These are phyloP conservation scores for Candida anglica DNA, from an alignment of 805 yeast genomes.

Conservation along the genomic window DNA sequence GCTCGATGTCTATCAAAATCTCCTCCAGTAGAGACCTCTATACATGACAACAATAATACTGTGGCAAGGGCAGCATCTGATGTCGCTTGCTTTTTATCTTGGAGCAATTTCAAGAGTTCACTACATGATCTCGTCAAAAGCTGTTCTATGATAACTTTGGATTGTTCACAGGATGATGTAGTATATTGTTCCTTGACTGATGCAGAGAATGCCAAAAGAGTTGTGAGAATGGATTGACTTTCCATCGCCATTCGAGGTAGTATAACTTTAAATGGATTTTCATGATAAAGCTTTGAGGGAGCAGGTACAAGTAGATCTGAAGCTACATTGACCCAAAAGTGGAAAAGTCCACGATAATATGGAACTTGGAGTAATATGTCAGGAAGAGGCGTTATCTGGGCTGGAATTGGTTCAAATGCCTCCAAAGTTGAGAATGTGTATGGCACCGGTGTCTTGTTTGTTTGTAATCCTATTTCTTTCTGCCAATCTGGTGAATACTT, in stretches of 20 bases:
- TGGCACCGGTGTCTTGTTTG: too few species aligned
- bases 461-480: neutral
- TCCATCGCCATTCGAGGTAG: slow-evolving; percentile 68
- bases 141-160: slow-evolving; percentile 44
- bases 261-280: slow-evolving; percentile 62
- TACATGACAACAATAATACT: slow-evolving; percentile 54
- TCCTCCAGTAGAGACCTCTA: slow-evolving; percentile 44
- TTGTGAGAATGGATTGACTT: slow-evolving; percentile 52
- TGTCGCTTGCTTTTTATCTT: slow-evolving; percentile 48
- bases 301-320: slow-evolving; percentile 64
- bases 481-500: too few species aligned
- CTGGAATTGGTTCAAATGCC: slow-evolving; percentile 22
- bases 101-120: slow-evolving; percentile 50
- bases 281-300: slow-evolving; percentile 48
- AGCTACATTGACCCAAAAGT: slow-evolving; percentile 59
- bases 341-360: slow-evolving; percentile 55
- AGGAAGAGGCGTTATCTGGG: slow-evolving; percentile 48
- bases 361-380: slow-evolving; percentile 58
- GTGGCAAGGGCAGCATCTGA: slow-evolving; percentile 67
- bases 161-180: slow-evolving; percentile 12
- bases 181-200: slow-evolving; percentile 18
- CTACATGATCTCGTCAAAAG: slow-evolving; percentile 54
- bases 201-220: slow-evolving; percentile 46
- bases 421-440: slow-evolving; percentile 7
- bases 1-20: slow-evolving; percentile 54